These are phyloP conservation scores for Rhodotorula diobovata DNA, from an alignment of 768 basidiomycete genomes.

Conservation along the genomic window DNA sequence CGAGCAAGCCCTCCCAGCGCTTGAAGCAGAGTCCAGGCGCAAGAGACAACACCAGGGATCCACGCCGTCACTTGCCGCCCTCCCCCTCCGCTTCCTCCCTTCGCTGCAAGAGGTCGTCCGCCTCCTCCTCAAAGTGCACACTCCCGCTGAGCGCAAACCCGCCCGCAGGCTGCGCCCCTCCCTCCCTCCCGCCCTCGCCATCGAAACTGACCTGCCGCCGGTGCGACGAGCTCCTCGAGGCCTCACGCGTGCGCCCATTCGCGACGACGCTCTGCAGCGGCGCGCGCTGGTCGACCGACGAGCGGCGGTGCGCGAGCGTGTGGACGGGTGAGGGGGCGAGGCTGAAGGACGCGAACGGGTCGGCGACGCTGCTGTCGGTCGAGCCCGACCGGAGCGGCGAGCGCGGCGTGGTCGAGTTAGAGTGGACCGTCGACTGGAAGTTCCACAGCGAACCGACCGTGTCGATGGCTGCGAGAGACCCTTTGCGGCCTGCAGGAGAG, in stretches of 20 bases:
- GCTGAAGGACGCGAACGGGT: constrained; percentile 31
- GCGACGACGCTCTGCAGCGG: background rate
- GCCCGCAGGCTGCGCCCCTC: background rate
- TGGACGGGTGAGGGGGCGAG: constrained; percentile 23
- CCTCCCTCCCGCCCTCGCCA: background rate
- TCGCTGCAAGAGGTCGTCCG: background rate
- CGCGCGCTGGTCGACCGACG: background rate
- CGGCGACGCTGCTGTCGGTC: background rate
- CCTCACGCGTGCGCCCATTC: background rate
- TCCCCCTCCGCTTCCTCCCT: background rate
- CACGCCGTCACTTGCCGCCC: background rate
- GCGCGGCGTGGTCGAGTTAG: constrained; percentile 8
- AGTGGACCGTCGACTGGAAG: constrained; percentile 22
- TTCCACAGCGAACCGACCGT: constrained; percentile 29
- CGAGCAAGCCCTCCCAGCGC: no score
- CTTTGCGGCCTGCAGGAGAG: constrained; percentile 11
- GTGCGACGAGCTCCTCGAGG: constrained; percentile 8
- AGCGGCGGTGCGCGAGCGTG: background rate
- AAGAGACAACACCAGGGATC: no score
- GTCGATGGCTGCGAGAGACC: background rate
- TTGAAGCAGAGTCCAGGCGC: background rate
- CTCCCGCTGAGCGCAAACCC: constrained; percentile 9
- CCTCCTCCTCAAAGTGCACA: constrained; percentile 7
- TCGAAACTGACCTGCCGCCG: constrained; percentile 20
- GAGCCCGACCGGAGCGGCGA: background rate